These are phyloP conservation scores for Monosporozyma unispora DNA, from an alignment of 805 yeast genomes.

Conservation along the genomic window DNA sequence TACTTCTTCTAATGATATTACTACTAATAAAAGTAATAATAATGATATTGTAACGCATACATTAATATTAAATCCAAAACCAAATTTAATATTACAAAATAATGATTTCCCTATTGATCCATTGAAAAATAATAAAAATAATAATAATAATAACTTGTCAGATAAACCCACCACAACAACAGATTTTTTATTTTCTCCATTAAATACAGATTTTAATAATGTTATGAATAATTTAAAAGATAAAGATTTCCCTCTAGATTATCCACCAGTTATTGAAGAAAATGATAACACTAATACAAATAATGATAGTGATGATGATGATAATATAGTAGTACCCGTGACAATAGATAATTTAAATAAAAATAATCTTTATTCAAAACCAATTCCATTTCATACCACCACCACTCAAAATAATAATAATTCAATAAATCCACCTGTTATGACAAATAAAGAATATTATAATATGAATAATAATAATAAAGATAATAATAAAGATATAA, in stretches of 20 bases:
- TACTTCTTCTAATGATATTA: background rate
- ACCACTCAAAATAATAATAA: background rate
- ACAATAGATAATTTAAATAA: conserved; percentile 6
- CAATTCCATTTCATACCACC: conserved; percentile 3
- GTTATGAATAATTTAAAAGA: conserved; percentile 30
- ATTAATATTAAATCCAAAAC: background rate
- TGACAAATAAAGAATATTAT: conserved; percentile 23
- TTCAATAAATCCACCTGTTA: conserved; percentile 9
- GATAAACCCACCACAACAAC: conserved; percentile 9
- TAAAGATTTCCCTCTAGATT: conserved; percentile 67
- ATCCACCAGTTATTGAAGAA: too few relatives aligned
- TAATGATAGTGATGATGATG: conserved; percentile 1
- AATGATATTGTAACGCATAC: background rate
- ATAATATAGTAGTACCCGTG: conserved; percentile 13
- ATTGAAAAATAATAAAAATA: background rate
- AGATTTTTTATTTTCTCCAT: background rate
- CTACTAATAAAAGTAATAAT: background rate
- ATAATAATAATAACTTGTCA: background rate
- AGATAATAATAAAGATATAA: background rate
- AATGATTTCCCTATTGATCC: background rate
- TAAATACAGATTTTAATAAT: conserved; percentile 2
- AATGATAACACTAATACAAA: too few relatives aligned
- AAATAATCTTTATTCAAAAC: conserved; percentile 4
- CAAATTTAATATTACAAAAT: background rate
- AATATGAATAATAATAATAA: background rate